Evolutionary conservation across 768 basidiomycete genomes (phyloP).

Genomic region (Chalciporus sphaerocephalus): DNA sequence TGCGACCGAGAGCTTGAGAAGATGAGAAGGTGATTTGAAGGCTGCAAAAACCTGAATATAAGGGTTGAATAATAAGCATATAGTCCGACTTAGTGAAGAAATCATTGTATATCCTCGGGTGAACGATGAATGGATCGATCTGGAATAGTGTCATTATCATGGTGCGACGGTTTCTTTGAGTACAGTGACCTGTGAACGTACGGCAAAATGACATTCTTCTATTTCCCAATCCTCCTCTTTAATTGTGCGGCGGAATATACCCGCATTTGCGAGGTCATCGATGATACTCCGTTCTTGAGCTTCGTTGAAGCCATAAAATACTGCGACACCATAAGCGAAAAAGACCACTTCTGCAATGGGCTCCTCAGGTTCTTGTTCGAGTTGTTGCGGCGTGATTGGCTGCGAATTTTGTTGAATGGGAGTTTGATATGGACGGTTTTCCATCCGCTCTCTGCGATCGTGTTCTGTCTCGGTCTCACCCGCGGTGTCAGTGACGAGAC

Average conservation of each 20-base stretch:
- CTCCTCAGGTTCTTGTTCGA: constrained; percentile 26
- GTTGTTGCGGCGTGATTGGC: not conserved
- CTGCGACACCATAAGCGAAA: constrained; percentile 85
- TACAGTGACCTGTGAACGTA: constrained; percentile 27
- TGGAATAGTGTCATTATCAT: constrained; percentile 22
- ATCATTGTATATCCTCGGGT: constrained; percentile 92
- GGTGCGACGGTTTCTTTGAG: too few relatives aligned
- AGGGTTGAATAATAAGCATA: not conserved
- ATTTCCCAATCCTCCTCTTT: constrained; percentile 80
- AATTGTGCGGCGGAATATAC: constrained; percentile 58
- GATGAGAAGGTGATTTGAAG: constrained; percentile 85
- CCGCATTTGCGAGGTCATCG: constrained; percentile 76
- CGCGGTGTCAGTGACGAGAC: constrained; percentile 10
- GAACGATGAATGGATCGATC: constrained; percentile 81
- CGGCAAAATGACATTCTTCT: constrained; percentile 88
- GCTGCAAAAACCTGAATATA: constrained; percentile 41
- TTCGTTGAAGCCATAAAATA: constrained; percentile 87
- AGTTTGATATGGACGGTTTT: not conserved
- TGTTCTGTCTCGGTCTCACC: constrained; percentile 15
- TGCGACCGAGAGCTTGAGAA: constrained; percentile 88
- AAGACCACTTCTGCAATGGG: constrained; percentile 72
- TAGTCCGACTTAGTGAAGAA: constrained; percentile 74
- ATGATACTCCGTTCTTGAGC: constrained; percentile 75
- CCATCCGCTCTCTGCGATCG: not conserved
- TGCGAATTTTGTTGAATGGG: constrained; percentile 3